These are phyloP conservation scores for Ascochyta rabiei DNA, from an alignment of 2,329 filamentous ascomycete genomes.

Conservation along the genomic window DNA sequence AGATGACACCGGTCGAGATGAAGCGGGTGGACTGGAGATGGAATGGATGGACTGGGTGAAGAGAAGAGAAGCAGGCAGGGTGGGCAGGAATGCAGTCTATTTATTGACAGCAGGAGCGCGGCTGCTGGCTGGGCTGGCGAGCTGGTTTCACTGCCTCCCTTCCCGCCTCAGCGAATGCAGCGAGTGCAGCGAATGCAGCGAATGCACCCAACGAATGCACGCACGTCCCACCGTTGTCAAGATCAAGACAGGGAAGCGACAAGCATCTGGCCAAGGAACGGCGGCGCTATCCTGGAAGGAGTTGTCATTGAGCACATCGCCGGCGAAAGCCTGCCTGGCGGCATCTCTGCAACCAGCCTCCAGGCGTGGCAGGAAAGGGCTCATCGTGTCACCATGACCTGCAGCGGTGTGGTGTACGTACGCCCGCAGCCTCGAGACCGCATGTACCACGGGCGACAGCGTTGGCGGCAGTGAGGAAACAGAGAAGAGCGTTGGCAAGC, in stretches of 20 bases:
- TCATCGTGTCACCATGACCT: slow-evolving; percentile 8
- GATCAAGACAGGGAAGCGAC: slow-evolving; percentile 13
- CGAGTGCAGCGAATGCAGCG: too few species aligned
- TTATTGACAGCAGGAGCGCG: slow-evolving; percentile 12
- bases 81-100: slow-evolving; percentile 21
- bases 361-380: slow-evolving; percentile 1
- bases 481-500: neutral
- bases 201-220: neutral
- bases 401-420: neutral
- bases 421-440: neutral
- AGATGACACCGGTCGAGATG: slow-evolving; percentile 13
- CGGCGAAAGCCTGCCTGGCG: slow-evolving; percentile 2
- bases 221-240: slow-evolving; percentile 5
- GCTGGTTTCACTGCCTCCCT: slow-evolving; percentile 16
- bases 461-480: too few species aligned
- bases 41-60: slow-evolving; percentile 5
- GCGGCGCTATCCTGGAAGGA: neutral
- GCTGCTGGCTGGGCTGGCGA: neutral
- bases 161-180: slow-evolving; percentile 1
- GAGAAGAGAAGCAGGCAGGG: slow-evolving; percentile 11
- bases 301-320: neutral
- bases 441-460: neutral
- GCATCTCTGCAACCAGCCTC: neutral
- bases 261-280: slow-evolving; percentile 14
- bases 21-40: neutral